A percentile compares a stretch with the other conserved stretches of the same genome.
phyloP scores from a whole-genome alignment of 306 rosid species.

The Pueraria montana region DNA sequence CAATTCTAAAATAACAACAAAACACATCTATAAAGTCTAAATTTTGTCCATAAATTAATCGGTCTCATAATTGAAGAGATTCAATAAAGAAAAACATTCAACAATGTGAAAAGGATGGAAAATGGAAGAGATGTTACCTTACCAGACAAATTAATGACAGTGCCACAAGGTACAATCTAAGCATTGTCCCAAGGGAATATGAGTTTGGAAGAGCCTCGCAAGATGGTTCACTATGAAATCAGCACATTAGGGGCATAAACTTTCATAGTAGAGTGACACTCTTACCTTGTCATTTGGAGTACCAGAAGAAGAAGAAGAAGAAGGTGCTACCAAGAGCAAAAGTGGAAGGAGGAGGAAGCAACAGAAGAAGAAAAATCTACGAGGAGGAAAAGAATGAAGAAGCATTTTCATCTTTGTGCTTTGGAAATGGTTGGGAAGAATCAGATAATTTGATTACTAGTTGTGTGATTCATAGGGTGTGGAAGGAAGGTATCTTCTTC shows the following conservation, averaged over 20 bases:
- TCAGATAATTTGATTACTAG: too few species aligned
- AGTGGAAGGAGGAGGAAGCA: constrained; percentile 58
- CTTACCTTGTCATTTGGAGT: constrained; percentile 52
- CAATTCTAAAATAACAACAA: too few species aligned
- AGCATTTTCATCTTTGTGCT: too few species aligned
- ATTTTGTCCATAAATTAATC: too few species aligned
- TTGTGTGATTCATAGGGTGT: too few species aligned
- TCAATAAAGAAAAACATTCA: not conserved
- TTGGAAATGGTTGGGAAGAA: too few species aligned
- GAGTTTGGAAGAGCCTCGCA: constrained; percentile 68
- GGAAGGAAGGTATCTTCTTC: too few species aligned
- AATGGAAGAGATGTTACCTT: constrained; percentile 58
- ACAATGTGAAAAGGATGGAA: not conserved
- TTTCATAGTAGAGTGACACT: constrained; percentile 79
- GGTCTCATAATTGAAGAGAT: not conserved
- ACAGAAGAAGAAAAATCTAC: constrained; percentile 66
- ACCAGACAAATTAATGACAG: constrained; percentile 66
- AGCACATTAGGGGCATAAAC: constrained; percentile 85
- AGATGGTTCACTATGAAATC: constrained; percentile 82
- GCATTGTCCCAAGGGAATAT: constrained; percentile 95
- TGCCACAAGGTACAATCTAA: constrained; percentile 63
- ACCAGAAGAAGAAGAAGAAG: constrained; percentile 39
- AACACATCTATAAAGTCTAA: too few species aligned
- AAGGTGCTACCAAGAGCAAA: constrained; percentile 41
- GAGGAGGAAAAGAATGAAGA: constrained; percentile 67